Percentiles rank a stretch among this genome's conserved stretches.
These are phyloP conservation scores for Olyra latifolia DNA, from an alignment of 176 grass and related monocot species.

Conservation along the genomic window DNA sequence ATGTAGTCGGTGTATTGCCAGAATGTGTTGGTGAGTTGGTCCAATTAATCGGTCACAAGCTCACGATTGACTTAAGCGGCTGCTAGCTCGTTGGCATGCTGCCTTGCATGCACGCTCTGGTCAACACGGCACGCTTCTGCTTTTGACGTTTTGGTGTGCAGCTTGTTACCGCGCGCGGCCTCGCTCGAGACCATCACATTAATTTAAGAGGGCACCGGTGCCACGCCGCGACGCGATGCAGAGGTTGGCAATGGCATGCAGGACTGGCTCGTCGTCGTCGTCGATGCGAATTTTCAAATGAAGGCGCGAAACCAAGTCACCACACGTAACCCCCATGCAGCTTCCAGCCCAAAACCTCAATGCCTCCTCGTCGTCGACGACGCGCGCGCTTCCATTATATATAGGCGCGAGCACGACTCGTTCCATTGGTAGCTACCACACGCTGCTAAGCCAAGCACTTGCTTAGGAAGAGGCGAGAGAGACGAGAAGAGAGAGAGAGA, in stretches of 20 bases:
- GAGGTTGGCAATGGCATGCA: background rate
- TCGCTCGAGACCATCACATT: background rate
- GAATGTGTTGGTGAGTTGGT: background rate
- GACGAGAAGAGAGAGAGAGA: background rate
- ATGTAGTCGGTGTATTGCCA: too few species aligned
- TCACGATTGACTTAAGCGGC: constrained; percentile 17
- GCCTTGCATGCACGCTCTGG: background rate
- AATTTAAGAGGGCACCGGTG: background rate
- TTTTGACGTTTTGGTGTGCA: background rate
- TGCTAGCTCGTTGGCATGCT: background rate
- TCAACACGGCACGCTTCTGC: constrained; percentile 30
- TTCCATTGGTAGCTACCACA: background rate
- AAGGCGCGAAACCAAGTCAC: constrained; percentile 15
- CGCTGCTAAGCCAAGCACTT: background rate
- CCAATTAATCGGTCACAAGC: constrained; percentile 21
- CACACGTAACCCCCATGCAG: constrained; percentile 39
- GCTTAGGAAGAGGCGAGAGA: background rate
- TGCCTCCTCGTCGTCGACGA: background rate
- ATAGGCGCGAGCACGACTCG: background rate
- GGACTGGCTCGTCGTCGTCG: background rate
- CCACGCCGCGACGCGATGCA: background rate
- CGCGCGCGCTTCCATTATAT: constrained; percentile 34
- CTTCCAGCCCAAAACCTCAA: background rate
- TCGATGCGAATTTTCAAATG: constrained; percentile 25
- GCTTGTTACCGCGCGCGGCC: background rate